Conservation (phyloP, 345 rosid genomes). For the Brassica nigra region DNA sequence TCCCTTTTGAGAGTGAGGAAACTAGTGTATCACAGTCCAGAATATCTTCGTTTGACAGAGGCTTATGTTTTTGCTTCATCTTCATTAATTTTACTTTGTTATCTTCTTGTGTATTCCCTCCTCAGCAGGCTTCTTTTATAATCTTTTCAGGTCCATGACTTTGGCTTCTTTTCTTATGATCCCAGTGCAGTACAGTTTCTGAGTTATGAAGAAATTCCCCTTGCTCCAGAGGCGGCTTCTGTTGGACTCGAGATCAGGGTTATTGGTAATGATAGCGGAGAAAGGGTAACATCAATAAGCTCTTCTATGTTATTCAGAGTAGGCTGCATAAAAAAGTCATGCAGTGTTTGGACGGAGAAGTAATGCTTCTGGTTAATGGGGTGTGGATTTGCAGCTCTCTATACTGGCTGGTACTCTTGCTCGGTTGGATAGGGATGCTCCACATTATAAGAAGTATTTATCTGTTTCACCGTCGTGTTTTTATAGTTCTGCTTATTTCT, state of each 20-base stretch:
- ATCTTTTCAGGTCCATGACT: slow-evolving; percentile 84
- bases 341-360: background rate
- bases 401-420: slow-evolving; percentile 95
- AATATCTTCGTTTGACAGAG: no score
- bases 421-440: slow-evolving; percentile 97
- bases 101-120: no score
- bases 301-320: background rate
- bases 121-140: slow-evolving; percentile 1
- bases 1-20: background rate
- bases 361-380: slow-evolving; percentile 21
- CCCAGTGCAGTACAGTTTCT: slow-evolving; percentile 74
- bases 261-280: slow-evolving; percentile 96
- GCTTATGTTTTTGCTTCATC: no score
- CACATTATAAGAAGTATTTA: slow-evolving; percentile 74
- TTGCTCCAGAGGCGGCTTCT: slow-evolving; percentile 88
- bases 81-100: no score
- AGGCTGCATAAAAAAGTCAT: background rate
- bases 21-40: no score
- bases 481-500: slow-evolving; percentile 16
- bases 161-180: slow-evolving; percentile 91
- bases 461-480: slow-evolving; percentile 26
- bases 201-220: slow-evolving; percentile 92
- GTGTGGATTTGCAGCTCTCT: slow-evolving; percentile 66
- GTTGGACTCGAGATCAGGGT: slow-evolving; percentile 97
- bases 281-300: slow-evolving; percentile 61